A percentile compares a stretch with the other conserved stretches of the same genome.
phyloP scores from a whole-genome alignment of 192 early-diverging fungal species.

The Coemansia sp. region DNA sequence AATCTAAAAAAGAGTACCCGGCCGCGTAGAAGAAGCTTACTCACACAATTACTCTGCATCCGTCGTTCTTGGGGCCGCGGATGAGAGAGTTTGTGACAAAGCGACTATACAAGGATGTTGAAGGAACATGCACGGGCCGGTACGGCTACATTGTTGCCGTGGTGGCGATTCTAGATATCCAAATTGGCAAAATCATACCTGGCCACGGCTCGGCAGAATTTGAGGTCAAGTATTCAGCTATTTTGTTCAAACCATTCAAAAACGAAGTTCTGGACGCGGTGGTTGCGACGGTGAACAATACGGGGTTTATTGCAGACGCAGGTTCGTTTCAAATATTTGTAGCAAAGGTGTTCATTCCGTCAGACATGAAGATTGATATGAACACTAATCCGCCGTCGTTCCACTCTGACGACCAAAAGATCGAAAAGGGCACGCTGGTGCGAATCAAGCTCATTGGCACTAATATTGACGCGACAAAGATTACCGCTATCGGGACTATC shows the following conservation, averaged over 20 bases:
- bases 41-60: slow-evolving; percentile 93
- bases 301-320: slow-evolving; percentile 93
- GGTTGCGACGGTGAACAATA: slow-evolving; percentile 85
- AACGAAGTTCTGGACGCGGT: slow-evolving; percentile 94
- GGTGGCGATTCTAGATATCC: slow-evolving; percentile 73
- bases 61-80: slow-evolving; percentile 85
- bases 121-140: slow-evolving; percentile 90
- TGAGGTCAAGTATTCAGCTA: slow-evolving; percentile 83
- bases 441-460: slow-evolving; percentile 88
- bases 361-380: slow-evolving; percentile 87
- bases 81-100: slow-evolving; percentile 73
- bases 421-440: slow-evolving; percentile 84
- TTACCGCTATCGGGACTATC: slow-evolving; percentile 94
- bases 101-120: slow-evolving; percentile 90
- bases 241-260: slow-evolving; percentile 97
- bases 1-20: neutral
- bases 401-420: slow-evolving; percentile 71
- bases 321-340: slow-evolving; percentile 94
- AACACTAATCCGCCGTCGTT: slow-evolving; percentile 83
- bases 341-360: slow-evolving; percentile 77
- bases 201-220: slow-evolving; percentile 89
- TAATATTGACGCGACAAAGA: slow-evolving; percentile 86
- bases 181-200: slow-evolving; percentile 79
- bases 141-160: slow-evolving; percentile 93
- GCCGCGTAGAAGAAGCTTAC: slow-evolving; percentile 74